Base-by-base conservation (phyloP, 257 asterid species). In the Gentiana straminea region DNA sequence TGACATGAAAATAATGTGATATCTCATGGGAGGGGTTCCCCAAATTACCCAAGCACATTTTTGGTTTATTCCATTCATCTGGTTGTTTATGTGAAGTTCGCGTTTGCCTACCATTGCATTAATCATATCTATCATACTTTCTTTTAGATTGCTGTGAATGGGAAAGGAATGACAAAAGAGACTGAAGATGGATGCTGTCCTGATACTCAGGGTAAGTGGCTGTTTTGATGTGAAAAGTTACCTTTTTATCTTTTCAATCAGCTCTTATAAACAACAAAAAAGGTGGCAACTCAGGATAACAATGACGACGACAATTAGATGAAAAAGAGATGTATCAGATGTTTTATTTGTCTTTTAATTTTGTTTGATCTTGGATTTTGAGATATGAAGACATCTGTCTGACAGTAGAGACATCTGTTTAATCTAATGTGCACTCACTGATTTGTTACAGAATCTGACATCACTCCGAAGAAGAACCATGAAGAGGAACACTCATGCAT, bases 361-460 rank as follows among this genome's bases (percentile, higher is more conserved):
- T 33, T 51, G 58, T 46, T 62, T 46, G 50, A 43, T 59, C 51
- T 52, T n/a, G 4, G 54, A 43, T 60, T 39, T 62, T 60, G 51
- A 45, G 54, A 52, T 48, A 48, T 51, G 46, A 48, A 35, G 35
- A 48, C 9, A 24, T 24, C 24, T 24, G 24, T 24, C 34, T 35
- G 32, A 37, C 39, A 38, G 50, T 34, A 13, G 33, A 33, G 54
- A 59, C 24, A 36, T 58, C 32, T 49, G n/a, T 48, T 49, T 55
- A 12, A 59, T 45, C 39, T 54, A 48, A 50, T 55, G 35, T n/a
- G 55, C 5, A 64, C 59, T 43, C 61, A 60, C 50, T 65, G 51
- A 15, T 62, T 64, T 67, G 59, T 65, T 56, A 72, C 86, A 89
- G 95, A 84, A 71, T 70, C 82, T 32, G 75, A 64, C 75, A 81